Base-by-base conservation (phyloP, 306 rosid species). In the Vigna unguiculata region DNA sequence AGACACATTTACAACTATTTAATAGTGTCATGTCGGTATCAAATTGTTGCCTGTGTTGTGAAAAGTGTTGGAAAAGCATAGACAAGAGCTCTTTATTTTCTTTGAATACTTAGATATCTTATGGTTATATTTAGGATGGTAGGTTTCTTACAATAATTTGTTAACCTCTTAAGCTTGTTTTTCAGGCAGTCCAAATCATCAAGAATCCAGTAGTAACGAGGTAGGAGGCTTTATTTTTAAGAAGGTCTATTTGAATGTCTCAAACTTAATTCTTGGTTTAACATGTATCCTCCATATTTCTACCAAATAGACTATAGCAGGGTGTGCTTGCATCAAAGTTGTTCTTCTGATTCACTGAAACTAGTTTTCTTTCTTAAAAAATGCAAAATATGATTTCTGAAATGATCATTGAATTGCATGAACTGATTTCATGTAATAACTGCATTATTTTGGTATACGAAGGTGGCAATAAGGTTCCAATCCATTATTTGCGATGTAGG, bases 121-220 rank as follows among this genome's bases (percentile, higher is more conserved):
- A 32, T 32, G 36, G 36, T 32, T 4, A 32, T 32, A 32, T 32
- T 4, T 32, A 32, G 40, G 62, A 61, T 71, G 7, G 34, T 40
- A 25, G 16, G 7, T 21, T 70, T 63, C 6, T 53, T 32, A 7
- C 6, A 19, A 19, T 61, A 2, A n/a, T n/a, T 13, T 46, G 32
- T 45, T 71, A 47, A 63, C 71, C 38, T 40, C 54, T 34, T 69
- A 6, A 19, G 9, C 77, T 49, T 57, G 45, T 48, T 78, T 54
- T 67, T 72, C 86, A 83, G 85, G 81, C 64, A 82, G 85, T 71
- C 85, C 85, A 66, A 83, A 79, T 69, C 84, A 88, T 78, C 90
- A 80, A 17, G 87, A 85, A 52, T 73, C 90, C 38, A 83, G 87
- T 75, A 79, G 90, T 73, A 79, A 88, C 51, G 87, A 88, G 95